Conservation (phyloP, 768 basidiomycete species). For the Pleurotus giganteus region DNA sequence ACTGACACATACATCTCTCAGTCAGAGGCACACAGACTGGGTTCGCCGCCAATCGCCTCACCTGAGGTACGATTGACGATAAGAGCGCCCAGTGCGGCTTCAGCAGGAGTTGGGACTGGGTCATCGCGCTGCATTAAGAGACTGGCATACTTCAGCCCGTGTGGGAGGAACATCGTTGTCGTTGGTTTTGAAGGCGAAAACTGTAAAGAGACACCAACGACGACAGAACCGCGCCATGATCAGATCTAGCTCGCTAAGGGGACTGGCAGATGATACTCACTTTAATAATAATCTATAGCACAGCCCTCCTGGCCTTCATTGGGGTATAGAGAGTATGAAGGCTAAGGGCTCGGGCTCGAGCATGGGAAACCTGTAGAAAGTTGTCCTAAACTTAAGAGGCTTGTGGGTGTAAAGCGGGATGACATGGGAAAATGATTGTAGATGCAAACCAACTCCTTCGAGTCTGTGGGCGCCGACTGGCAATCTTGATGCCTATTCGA, state of each 20-base stretch:
- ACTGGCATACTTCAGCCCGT: conserved; percentile 12
- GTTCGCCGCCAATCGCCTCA: no score
- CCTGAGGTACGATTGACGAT: conserved; percentile 32
- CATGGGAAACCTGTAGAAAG: no score
- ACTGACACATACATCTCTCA: not conserved
- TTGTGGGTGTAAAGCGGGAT: no score
- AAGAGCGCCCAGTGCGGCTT: conserved; percentile 22
- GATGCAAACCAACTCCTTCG: no score
- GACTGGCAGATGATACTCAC: no score
- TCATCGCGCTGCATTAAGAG: conserved; percentile 2
- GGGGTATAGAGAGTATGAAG: not conserved
- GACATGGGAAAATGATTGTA: not conserved
- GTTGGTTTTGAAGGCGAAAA: not conserved
- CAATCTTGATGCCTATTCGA: no score
- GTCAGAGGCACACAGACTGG: not conserved
- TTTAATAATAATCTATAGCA: not conserved
- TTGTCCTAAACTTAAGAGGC: no score
- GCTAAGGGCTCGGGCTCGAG: not conserved
- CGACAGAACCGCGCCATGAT: no score
- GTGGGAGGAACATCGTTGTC: conserved; percentile 14
- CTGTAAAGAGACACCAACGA: not conserved
- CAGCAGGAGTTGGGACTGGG: conserved; percentile 23
- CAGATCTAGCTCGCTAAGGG: no score
- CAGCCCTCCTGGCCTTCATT: not conserved
- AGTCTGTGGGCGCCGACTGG: no score